These are phyloP conservation scores for Xylaria sp. DNA, from an alignment of 2,329 filamentous ascomycete genomes.

Conservation along the genomic window DNA sequence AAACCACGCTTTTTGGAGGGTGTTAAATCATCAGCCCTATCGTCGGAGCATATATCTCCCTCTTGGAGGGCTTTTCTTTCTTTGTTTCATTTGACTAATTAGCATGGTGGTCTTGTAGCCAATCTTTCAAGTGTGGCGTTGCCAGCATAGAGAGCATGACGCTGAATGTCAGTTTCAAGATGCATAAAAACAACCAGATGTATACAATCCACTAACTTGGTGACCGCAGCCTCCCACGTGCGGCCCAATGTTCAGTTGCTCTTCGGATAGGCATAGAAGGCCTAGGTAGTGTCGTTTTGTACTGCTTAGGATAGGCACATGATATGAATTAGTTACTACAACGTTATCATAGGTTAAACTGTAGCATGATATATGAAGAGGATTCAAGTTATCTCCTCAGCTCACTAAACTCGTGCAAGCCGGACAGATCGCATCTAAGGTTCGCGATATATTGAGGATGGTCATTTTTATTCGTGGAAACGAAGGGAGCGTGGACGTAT, in stretches of 20 bases:
- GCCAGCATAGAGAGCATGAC: conserved; percentile 24
- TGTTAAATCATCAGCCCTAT: conserved; percentile 18
- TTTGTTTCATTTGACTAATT: conserved; percentile 20
- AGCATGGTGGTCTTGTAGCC: conserved; percentile 25
- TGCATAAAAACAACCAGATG: not conserved
- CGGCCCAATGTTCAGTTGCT: not conserved
- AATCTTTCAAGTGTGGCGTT: conserved; percentile 7
- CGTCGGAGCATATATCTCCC: conserved; percentile 32
- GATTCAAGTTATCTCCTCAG: too few relatives aligned
- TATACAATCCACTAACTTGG: not conserved
- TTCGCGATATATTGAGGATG: too few relatives aligned
- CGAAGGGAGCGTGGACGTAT: too few relatives aligned
- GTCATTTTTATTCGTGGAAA: too few relatives aligned
- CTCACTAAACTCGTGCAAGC: too few relatives aligned
- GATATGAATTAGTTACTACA: too few relatives aligned
- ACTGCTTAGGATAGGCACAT: not conserved
- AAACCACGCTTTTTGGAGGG: conserved; percentile 29
- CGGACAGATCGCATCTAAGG: too few relatives aligned
- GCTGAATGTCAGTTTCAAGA: conserved; percentile 14
- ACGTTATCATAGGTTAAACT: too few relatives aligned
- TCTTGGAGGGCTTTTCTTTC: conserved; percentile 17
- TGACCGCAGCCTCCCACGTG: not conserved
- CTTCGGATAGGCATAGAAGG: conserved; percentile 3
- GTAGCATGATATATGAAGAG: too few relatives aligned
- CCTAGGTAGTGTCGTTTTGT: not conserved